A percentile compares a stretch with the other conserved stretches of the same genome.
Conservation (phyloP, 2,329 filamentous ascomycete species). For the Colletotrichum liaoningense region DNA sequence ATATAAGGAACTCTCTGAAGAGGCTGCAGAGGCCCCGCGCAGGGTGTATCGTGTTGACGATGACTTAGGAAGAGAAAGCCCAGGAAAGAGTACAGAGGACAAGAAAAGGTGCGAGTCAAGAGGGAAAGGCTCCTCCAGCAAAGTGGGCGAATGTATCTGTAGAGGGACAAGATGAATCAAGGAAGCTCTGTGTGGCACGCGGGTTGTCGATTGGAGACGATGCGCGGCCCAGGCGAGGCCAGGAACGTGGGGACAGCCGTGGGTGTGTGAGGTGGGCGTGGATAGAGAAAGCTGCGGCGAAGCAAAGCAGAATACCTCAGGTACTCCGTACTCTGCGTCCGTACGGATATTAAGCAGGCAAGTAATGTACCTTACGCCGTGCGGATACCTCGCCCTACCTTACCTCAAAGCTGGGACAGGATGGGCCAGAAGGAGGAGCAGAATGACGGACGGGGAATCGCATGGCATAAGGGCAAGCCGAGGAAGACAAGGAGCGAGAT, state of each 20-base stretch:
- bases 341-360: no score
- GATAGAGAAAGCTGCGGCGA: neutral
- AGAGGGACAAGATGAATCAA: neutral
- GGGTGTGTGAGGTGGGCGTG: neutral
- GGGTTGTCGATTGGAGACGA: slow-evolving; percentile 8
- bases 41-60: neutral
- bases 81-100: neutral
- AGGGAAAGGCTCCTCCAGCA: neutral
- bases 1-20: neutral
- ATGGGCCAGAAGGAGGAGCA: neutral
- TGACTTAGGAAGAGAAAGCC: neutral
- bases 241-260: slow-evolving; percentile 7
- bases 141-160: neutral
- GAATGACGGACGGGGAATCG: neutral
- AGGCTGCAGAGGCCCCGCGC: neutral
- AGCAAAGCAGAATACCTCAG: neutral
- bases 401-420: neutral
- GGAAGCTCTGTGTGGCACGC: slow-evolving; percentile 18
- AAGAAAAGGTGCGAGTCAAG: neutral
- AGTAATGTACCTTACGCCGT: neutral
- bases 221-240: neutral
- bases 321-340: no score
- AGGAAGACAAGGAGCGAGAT: neutral
- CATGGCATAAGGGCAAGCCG: neutral
- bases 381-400: neutral